phyloP scores from a whole-genome alignment of 1,284 basidiomycete species.

The Sanghuangporus weigelae region DNA sequence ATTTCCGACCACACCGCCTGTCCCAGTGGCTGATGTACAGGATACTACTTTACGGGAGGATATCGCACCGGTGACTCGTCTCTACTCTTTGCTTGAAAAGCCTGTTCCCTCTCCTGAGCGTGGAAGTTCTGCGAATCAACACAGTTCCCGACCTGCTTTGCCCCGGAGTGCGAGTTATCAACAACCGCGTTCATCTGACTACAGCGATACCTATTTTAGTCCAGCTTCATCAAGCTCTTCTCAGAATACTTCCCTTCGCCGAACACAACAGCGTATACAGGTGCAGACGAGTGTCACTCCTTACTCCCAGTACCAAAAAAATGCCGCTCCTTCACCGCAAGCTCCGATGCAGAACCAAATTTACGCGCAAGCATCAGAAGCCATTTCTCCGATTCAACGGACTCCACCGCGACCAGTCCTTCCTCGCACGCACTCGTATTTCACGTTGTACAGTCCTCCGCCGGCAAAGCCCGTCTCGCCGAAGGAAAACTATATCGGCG shows the following conservation, averaged over 20 bases:
- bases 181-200: background rate
- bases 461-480: slow-evolving; percentile 6
- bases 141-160: slow-evolving; percentile 3
- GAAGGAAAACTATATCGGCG: slow-evolving; percentile 9
- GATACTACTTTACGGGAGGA: background rate
- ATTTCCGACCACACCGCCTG: slow-evolving; percentile 1
- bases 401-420: slow-evolving; percentile 13
- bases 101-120: background rate
- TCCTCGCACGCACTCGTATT: slow-evolving; percentile 12
- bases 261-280: background rate
- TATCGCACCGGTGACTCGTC: background rate
- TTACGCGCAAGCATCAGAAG: background rate
- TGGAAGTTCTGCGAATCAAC: background rate
- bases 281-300: slow-evolving; percentile 6
- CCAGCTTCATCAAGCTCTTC: background rate
- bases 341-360: background rate
- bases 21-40: background rate
- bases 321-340: background rate
- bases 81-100: slow-evolving; percentile 14
- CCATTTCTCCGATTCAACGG: slow-evolving; percentile 5
- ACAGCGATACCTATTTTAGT: background rate
- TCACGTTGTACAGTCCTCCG: background rate
- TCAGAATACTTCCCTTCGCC: background rate
- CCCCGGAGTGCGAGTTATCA: slow-evolving; percentile 7
- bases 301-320: background rate